Conservation (phyloP, 805 yeast genomes). For the Saturnispora diversa region DNA sequence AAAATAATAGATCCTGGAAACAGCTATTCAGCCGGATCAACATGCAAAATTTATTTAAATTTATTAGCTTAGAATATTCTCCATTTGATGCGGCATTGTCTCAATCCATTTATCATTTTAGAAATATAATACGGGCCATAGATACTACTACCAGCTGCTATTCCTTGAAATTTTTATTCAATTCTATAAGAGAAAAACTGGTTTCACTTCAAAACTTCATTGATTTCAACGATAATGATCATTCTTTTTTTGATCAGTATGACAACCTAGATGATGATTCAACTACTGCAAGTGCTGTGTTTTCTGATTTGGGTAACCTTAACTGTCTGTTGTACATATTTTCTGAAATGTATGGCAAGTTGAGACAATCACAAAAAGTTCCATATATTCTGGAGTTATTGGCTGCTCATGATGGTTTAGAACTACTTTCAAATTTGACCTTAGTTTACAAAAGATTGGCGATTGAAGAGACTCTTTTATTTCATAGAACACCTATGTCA, state of each 20-base stretch:
- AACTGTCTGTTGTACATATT: conserved; percentile 43
- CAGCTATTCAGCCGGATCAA: conserved; percentile 32
- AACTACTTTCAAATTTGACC: conserved; percentile 35
- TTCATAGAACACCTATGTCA: conserved; percentile 39
- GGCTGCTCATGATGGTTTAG: conserved; percentile 35
- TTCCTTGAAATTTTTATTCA: conserved; percentile 28
- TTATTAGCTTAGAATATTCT: conserved; percentile 42
- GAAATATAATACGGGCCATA: conserved; percentile 47
- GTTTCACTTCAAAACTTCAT: conserved; percentile 22
- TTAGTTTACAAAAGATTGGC: conserved; percentile 42
- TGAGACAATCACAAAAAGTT: conserved; percentile 40
- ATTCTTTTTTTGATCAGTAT: conserved; percentile 33
- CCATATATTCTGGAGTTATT: conserved; percentile 35
- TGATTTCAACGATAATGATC: conserved; percentile 23
- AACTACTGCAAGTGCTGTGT: conserved; percentile 27
- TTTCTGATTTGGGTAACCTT: conserved; percentile 32
- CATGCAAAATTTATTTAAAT: conserved; percentile 39
- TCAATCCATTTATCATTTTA: conserved; percentile 43
- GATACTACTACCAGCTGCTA: conserved; percentile 49
- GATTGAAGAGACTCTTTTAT: conserved; percentile 49
- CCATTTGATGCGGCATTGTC: conserved; percentile 58
- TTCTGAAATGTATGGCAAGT: conserved; percentile 45
- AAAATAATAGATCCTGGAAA: conserved; percentile 44
- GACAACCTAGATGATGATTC: conserved; percentile 22
- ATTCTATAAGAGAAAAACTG: conserved; percentile 15